Conservation (phyloP, 805 yeast genomes). For the Cyberlindnera americana region DNA sequence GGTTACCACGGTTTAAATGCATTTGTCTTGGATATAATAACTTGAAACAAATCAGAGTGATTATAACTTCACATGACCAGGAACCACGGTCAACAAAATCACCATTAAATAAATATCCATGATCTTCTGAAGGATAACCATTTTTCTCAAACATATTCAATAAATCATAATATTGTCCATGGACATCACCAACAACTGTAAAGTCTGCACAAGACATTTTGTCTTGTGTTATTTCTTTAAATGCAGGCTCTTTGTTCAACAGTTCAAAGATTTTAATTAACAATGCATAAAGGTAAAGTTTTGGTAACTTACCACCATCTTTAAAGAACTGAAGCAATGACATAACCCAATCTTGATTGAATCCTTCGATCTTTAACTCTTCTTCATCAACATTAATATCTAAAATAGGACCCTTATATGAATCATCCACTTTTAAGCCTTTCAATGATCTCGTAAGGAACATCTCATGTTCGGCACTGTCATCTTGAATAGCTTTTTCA, state of each 20-base stretch:
- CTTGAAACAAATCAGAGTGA: constrained; percentile 73
- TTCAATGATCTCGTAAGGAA: constrained; percentile 23
- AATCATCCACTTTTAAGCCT: constrained; percentile 40
- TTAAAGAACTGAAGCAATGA: constrained; percentile 69
- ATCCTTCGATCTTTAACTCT: constrained; percentile 26
- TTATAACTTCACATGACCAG: constrained; percentile 96
- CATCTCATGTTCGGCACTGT: constrained; percentile 51
- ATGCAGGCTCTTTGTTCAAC: constrained; percentile 61
- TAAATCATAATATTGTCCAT: constrained; percentile 93
- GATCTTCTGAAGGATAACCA: constrained; percentile 64
- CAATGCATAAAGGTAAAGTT: constrained; percentile 78
- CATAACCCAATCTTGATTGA: constrained; percentile 54
- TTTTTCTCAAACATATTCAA: constrained; percentile 70
- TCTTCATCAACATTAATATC: constrained; percentile 34
- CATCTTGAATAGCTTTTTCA: constrained; percentile 80
- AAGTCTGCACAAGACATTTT: constrained; percentile 31
- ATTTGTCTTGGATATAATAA: constrained; percentile 66
- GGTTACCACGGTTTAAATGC: constrained; percentile 90
- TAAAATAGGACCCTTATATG: constrained; percentile 58
- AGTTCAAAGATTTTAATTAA: constrained; percentile 66
- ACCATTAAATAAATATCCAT: constrained; percentile 86
- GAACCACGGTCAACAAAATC: constrained; percentile 98
- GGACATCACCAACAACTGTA: constrained; percentile 96
- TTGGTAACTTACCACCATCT: constrained; percentile 70
- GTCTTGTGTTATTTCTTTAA: constrained; percentile 60